Base-by-base conservation (phyloP, 2,329 filamentous ascomycete genomes). In the Colletotrichum horii region DNA sequence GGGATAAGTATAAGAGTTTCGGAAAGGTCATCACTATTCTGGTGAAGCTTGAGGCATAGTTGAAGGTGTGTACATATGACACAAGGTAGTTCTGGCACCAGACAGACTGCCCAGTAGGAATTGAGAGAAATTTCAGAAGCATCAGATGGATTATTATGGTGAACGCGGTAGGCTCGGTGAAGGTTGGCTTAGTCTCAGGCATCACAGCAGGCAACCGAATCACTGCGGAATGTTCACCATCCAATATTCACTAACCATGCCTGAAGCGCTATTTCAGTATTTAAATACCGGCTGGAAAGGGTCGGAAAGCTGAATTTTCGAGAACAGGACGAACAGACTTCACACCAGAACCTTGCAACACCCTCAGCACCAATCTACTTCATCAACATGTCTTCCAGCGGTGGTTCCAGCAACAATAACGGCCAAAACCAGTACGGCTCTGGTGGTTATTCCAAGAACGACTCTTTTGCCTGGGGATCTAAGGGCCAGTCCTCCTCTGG, bases 11-110 rank as follows among this genome's bases (percentile, higher is more conserved):
- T 48, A 48, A 76, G 28, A 60, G 19, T 4, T 36, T 76, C 0
- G 74, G 76, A 7, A 70, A 77, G 56, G n/a, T 15, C 8, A 26
- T 22, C 15, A 65, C 24, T 16, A 38, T 76, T 14, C 15, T 76
- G n/a, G 66, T 77, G 8, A 77, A 71, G 66, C 34, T 75, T 7
- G 56, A 73, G 8, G 12, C 32, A 8, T 71, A 22, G 34, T n/a
- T 48, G 4, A 8, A 16, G 1, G 16, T 9, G 12, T 36, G 30
- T n/a, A 36, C 8, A 15, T 34, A 3, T 14, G 7, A 22, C 28
- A 8, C 12, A 19, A 32, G 16, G 6, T 34, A 22, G 28, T 1
- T 4, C 43, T 52, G 43, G 43, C 43, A 52, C 43, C 43, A 52
- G 12, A 22, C 11, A 52, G 43, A 22, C n/a, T 48, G n/a, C 9